Evolutionary conservation across 441 rosid species (phyloP), one percentile per base, ranked within the genome.

Genomic region (Kokia cookei): DNA sequence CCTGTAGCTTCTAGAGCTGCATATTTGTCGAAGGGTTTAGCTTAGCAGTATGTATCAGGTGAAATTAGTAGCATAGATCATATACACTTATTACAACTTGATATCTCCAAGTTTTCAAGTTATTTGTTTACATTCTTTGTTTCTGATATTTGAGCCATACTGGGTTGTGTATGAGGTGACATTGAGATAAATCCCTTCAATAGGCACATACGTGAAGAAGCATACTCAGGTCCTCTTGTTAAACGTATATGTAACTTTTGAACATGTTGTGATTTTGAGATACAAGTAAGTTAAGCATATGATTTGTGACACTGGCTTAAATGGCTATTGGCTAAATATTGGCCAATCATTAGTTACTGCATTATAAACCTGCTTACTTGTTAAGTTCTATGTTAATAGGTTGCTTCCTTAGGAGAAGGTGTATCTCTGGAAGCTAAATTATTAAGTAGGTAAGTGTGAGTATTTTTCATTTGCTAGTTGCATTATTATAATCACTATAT

Each of bases 391-490:
- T 37, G 42, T 80, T 32, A 19, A 48, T 79, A 91, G 97, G 97
- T 93, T 82, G 99, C 98, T 77, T 82, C 91, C 59, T 91, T 96
- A 77, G 98, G 98, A 75, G 97, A 89, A 85, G 99, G 99, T 79
- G 94, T 87, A 37, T 96, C 99, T 73, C 76, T 96, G 60, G 99
- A 96, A 83, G 98, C 98, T 72, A 94, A 93, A 85, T 77, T 91
- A 83, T 76, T 92, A 80, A 90, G 85, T 86, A 88, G 96, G 96
- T 86, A 73, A 68, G 76, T 64, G 8, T 66, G 26, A 37, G 43
- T 63, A 35, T 79, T 73, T 76, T 65, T 40, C 40, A 17, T 55
- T 10, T 71, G 27, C 37, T 62, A 47, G 26, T 64, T 64, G 10
- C 22, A 58, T 40, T 63, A 61, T 72, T 29, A 59, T 67, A 74